Evolutionary conservation across 345 rosid genomes (phyloP).

Genomic region (Eutrema heterophyllum): DNA sequence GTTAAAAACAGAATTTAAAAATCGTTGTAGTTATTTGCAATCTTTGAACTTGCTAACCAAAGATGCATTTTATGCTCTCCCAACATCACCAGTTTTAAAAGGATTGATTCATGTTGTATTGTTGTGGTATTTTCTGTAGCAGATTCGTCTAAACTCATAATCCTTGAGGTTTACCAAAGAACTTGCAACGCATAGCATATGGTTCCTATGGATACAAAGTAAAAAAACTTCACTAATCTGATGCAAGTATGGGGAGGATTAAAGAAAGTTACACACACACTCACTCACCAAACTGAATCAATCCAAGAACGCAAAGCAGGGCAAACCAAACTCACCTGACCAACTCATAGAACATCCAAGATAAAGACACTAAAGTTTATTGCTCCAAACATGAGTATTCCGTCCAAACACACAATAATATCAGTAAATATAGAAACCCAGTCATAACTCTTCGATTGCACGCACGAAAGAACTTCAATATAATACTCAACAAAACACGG

Average conservation of each 20-base stretch:
- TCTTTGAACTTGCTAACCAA: neutral
- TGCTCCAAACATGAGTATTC: neutral
- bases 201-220: neutral
- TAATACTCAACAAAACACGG: neutral
- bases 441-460: neutral
- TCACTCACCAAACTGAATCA: neutral
- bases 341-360: constrained; percentile 7
- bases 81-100: neutral
- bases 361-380: neutral
- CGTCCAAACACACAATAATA: neutral
- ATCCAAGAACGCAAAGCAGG: neutral
- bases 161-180: neutral
- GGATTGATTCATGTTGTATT: neutral
- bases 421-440: neutral
- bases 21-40: neutral
- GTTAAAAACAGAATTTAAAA: neutral
- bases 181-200: neutral
- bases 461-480: neutral
- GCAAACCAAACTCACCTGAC: neutral
- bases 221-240: neutral
- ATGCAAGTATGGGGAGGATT: neutral
- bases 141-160: neutral
- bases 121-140: neutral
- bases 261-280: neutral
- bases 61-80: no score